These are phyloP conservation scores for Fusarium duplospermum DNA, from an alignment of 2,329 filamentous ascomycete genomes.

Conservation along the genomic window DNA sequence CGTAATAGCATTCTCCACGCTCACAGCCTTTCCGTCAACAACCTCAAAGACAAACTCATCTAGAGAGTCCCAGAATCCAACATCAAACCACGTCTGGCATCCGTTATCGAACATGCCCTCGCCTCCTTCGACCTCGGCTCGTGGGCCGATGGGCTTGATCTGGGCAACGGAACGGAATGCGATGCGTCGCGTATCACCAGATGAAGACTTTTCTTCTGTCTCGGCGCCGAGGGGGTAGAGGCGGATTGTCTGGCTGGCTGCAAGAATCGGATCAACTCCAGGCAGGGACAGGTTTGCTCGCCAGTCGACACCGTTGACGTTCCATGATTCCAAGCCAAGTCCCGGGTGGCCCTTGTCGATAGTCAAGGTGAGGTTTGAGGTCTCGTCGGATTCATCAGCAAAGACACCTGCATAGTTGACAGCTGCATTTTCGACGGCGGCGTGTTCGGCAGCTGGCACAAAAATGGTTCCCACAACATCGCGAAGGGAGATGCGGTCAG, in stretches of 20 bases:
- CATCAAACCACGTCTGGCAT: not conserved
- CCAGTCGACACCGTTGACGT: constrained; percentile 3
- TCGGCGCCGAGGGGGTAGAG: not conserved
- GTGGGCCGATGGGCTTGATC: not conserved
- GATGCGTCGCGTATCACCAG: not conserved
- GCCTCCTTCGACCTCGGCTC: not conserved
- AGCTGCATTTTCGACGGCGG: not conserved
- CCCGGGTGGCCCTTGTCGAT: constrained; percentile 17
- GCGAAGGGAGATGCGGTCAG: not conserved
- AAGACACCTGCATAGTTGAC: not conserved
- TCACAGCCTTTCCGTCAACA: not conserved
- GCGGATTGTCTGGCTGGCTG: not conserved
- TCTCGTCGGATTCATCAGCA: not conserved
- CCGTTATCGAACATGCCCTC: not conserved
- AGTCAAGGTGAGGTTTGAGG: constrained; percentile 18
- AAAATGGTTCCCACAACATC: not conserved
- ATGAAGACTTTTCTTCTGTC: not conserved
- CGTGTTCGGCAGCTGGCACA: not conserved
- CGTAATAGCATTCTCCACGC: not conserved
- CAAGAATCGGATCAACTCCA: not conserved
- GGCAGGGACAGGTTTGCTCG: not conserved
- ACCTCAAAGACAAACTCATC: not conserved
- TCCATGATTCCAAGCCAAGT: constrained; percentile 5
- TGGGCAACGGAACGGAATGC: not conserved
- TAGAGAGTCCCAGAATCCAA: not conserved